Base-by-base conservation (phyloP, 257 asterid species). In the Dorcoceras hygrometricum region DNA sequence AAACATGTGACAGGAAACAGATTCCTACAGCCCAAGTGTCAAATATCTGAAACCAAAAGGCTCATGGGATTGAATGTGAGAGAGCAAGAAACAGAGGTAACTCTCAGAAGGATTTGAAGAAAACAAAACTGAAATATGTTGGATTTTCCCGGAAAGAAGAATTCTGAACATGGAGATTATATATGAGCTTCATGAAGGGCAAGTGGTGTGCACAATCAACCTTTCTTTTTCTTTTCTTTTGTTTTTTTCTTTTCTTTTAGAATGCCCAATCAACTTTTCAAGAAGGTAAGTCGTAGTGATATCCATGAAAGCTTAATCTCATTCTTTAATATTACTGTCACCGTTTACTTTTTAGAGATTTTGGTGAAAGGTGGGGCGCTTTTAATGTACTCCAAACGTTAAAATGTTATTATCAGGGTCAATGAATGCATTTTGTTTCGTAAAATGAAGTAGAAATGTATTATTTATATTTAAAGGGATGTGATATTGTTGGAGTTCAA, bases 291-390 rank as follows among this genome's bases (percentile, higher is more conserved):
- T 70, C 46, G 69, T 63, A 53, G 36, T 71, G 46, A 39, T 63
- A 70, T 66, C 63, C 55, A 64, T 59, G 16, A 5, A 53, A 63
- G 57, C 63, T 75, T 66, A 5, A 59, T 39, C 26, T 54, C 56
- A 11, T 60, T 22, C 8, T 73, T 67, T 77, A 72, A 67, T 62
- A 74, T 25, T 69, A 60, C 67, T 68, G 43, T 32, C 69, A 67
- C 69, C 50, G 56, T 72, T 76, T 61, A 59, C 62, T 75, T 78
- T 77, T 57, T 32, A 28, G 50, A 39, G 69, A 68, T 78, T 65
- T 39, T 59, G 70, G 65, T 23, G 77, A 83, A 76, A 81, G 75
- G 31, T 68, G 25, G 70, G 76, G 39, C 67, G 50, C 61, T 62
- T 73, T 61, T 77, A 72, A 10, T 56, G 3, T 39, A 2, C 11